Evolutionary conservation across 495 filamentous ascomycete species (phyloP).

Genomic region (Letharia columbiana): DNA sequence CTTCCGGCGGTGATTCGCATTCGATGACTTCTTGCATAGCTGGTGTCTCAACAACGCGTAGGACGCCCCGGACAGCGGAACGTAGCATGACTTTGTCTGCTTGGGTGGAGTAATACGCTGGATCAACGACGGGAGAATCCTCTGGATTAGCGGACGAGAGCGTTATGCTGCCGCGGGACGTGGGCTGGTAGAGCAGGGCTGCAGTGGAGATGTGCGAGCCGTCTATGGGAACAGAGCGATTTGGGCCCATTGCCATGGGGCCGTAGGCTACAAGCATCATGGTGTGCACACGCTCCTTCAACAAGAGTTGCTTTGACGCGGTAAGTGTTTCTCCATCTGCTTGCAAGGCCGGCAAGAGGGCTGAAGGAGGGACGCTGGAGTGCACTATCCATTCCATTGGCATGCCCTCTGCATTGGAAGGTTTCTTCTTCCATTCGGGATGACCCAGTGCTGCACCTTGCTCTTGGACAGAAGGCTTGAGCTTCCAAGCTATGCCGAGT

Average conservation of each 20-base stretch:
- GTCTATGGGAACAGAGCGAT: conserved; percentile 20
- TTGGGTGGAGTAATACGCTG: conserved; percentile 22
- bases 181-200: conserved; percentile 10
- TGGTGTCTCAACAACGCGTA: conserved; percentile 20
- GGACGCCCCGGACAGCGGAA: conserved; percentile 23
- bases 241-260: conserved; percentile 20
- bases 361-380: neutral
- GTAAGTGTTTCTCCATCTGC: neutral
- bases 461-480: conserved; percentile 29
- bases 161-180: conserved; percentile 15
- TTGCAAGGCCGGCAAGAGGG: neutral
- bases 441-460: conserved; percentile 30
- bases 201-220: conserved; percentile 12
- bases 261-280: conserved; percentile 30
- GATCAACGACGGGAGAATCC: conserved; percentile 9
- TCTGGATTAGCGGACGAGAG: neutral
- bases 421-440: conserved; percentile 21
- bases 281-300: conserved; percentile 11
- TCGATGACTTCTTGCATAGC: conserved; percentile 24
- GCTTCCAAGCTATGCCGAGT: conserved; percentile 29
- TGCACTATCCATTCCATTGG: neutral
- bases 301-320: neutral
- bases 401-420: neutral
- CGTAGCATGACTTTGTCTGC: conserved; percentile 29
- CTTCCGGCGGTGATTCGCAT: conserved; percentile 23